Conservation (phyloP, 2,329 filamentous ascomycete genomes). For the Nigrospora sphaerica region DNA sequence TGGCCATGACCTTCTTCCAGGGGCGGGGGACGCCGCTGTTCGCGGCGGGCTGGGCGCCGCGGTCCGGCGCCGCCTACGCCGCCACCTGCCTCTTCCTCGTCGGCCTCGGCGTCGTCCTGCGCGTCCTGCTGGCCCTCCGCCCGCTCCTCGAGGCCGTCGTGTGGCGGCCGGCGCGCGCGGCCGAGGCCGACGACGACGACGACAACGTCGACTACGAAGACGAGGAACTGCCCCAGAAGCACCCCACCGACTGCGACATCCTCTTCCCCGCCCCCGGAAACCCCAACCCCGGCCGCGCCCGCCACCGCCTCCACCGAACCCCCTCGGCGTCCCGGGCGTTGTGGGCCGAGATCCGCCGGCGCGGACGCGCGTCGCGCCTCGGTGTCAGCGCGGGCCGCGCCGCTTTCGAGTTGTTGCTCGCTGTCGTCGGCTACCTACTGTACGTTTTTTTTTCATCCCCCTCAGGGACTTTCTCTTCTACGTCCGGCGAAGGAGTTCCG, state of each 20-base stretch:
- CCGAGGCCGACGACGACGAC: not conserved
- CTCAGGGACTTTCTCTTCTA: constrained; percentile 1
- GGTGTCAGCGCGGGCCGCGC: constrained; percentile 55
- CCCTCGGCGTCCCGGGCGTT: not conserved
- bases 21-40: constrained; percentile 49
- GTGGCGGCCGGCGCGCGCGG: not conserved
- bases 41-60: constrained; percentile 50
- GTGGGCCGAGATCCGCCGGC: not conserved
- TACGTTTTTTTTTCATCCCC: constrained; percentile 40
- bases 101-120: constrained; percentile 47
- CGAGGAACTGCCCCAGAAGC: not conserved
- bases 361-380: constrained; percentile 27
- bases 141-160: constrained; percentile 10
- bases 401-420: constrained; percentile 43
- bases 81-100: constrained; percentile 63
- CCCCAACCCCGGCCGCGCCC: not conserved
- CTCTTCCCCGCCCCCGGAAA: too few species aligned
- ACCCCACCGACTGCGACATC: too few species aligned
- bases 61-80: constrained; percentile 47
- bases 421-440: constrained; percentile 57
- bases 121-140: constrained; percentile 48
- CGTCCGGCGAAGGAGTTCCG: too few species aligned
- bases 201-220: not conserved
- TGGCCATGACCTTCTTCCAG: constrained; percentile 47
- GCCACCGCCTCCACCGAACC: not conserved